Base-by-base conservation (phyloP, 495 filamentous ascomycete genomes). In the Aspergillus cavernicola region DNA sequence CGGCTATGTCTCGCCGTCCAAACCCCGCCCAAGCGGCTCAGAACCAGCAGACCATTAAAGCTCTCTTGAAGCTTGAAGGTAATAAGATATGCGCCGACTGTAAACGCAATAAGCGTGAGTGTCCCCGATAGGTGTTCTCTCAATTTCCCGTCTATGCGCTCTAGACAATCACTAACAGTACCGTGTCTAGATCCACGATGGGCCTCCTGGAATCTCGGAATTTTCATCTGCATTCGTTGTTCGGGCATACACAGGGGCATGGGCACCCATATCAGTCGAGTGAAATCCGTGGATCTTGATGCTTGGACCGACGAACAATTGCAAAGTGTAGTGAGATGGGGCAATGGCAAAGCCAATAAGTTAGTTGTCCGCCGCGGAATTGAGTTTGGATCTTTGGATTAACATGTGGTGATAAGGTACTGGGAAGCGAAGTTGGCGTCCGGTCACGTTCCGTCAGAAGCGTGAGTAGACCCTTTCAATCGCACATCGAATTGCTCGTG, bases 41-140 rank as follows among this genome's bases (percentile, higher is more conserved):
- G 66, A 97, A 97, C 72, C 84, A 87, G 68, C 79, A 85, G 66
- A 90, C 88, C 11, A 91, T 98, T 69, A 97, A 97, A 75, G 87
- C 73, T 59, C 79, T 98, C 52, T 71, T 96, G 72, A 97, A 97
- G 73, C 76, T 97, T 54, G 92, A 96, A 62, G 69, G 79, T 51
- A 98, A 98, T 74, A 97, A 97, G 74, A 84, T 84, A 64, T 98
- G 93, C 79, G 93, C 93, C 33, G 93, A 98, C 66, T 98, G 93
- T 80, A 98, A 98, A 78, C 83, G 89, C 67, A 97, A 97, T 70
- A 97, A 97, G 66, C 93, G 92, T 95, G 64, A 66, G 86, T 77
- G 29, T 31, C 31, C 7, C 39, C 24, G 50, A 0, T 45, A 11
- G 6, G 13, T 22, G 23, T 0, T 24, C 16, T 38, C 26, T 19